Conservation (phyloP, 306 rosid species). For the Prunus davidiana region DNA sequence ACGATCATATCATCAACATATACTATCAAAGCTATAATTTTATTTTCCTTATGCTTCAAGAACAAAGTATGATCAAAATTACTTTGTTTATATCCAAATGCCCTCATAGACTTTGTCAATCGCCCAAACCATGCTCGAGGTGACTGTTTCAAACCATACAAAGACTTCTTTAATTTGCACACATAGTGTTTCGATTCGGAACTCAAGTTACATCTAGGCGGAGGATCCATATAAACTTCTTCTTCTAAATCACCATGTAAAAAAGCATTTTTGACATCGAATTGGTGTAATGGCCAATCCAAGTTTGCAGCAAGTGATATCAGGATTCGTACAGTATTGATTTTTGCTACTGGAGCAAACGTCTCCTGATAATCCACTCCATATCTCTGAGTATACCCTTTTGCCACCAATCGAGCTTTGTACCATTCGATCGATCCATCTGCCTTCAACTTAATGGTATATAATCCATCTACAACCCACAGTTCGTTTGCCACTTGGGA, state of each 20-base stretch:
- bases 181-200: background rate
- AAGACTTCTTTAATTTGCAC: background rate
- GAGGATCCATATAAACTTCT: background rate
- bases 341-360: background rate
- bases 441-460: background rate
- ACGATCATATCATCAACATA: too few species aligned
- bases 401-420: background rate
- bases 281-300: background rate
- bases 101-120: too few species aligned
- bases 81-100: too few species aligned
- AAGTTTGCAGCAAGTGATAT: background rate
- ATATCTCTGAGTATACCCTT: background rate
- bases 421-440: background rate
- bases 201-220: background rate
- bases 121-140: too few species aligned
- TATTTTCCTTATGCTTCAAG: too few species aligned
- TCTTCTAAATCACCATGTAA: background rate
- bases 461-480: constrained; percentile 2
- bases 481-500: background rate
- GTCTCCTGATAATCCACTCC: background rate
- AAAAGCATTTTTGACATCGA: background rate
- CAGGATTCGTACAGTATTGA: background rate
- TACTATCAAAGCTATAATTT: too few species aligned
- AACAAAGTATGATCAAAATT: too few species aligned
- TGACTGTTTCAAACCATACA: background rate